Evolutionary conservation across 1,284 basidiomycete genomes (phyloP).

Genomic region (Acaromyces ingoldii): DNA sequence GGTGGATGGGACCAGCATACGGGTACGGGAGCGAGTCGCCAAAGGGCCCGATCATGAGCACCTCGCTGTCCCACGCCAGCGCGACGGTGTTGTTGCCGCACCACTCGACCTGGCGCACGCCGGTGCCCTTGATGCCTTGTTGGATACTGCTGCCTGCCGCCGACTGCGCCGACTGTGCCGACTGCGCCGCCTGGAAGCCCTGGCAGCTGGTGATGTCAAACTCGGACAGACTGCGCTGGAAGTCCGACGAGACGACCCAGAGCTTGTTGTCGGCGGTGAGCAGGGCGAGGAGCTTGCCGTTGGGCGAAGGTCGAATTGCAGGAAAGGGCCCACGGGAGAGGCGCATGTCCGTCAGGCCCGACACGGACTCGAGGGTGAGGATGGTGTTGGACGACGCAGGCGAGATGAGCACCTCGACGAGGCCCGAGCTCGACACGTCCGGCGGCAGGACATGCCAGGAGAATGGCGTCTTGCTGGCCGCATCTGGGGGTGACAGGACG

Average conservation of each 20-base stretch:
- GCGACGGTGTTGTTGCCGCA: constrained; percentile 93
- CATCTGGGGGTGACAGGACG: constrained; percentile 5
- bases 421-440: constrained; percentile 3
- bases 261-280: constrained; percentile 68
- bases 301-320: constrained; percentile 80
- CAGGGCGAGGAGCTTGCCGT: constrained; percentile 84
- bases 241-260: constrained; percentile 90
- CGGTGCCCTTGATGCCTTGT: constrained; percentile 26
- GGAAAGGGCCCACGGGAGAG: constrained; percentile 81
- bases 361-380: constrained; percentile 18
- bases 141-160: not conserved
- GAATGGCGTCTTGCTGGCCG: not conserved
- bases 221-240: constrained; percentile 80
- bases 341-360: constrained; percentile 53
- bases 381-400: constrained; percentile 11
- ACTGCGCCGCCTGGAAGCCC: constrained; percentile 13
- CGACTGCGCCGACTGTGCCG: not conserved
- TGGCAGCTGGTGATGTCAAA: constrained; percentile 56
- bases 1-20: constrained; percentile 70
- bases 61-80: constrained; percentile 74
- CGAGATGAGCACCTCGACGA: not conserved
- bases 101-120: constrained; percentile 64
- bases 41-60: constrained; percentile 81
- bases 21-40: constrained; percentile 78
- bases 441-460: constrained; percentile 1